Base-by-base conservation (phyloP, 2,329 filamentous ascomycete genomes). In the Didymella sp. region DNA sequence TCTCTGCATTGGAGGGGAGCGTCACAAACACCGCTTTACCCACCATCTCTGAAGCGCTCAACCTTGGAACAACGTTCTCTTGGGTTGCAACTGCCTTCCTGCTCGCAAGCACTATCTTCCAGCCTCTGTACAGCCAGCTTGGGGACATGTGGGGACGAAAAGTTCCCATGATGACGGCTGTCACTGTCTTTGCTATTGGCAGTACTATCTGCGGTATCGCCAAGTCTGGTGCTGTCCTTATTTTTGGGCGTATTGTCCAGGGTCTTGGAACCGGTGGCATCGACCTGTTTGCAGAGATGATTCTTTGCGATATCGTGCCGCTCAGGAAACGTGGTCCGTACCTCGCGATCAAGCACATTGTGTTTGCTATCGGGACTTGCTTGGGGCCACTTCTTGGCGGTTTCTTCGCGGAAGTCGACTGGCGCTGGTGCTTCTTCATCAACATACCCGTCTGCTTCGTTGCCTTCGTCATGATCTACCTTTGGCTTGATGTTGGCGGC, bases 201-300 rank as follows among this genome's bases (percentile, higher is more conserved):
- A 84, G 83, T 52, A 81, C 78, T 0, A 74, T 88, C 3, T 79
- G 75, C 38, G 85, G 83, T 0, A 79, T 78, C 0, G 80, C 85
- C 0, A 75, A 64, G 0, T 79, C 61, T 7, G 74, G 73, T 0
- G 65, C 61, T 0, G 79, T 81, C 66, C 73, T 89, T 2, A 84
- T 89, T 13, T 78, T 76, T 58, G 84, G 83, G n/a, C 78, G 85
- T 0, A 78, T 78, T 0, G 69, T 88, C 1, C 84, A 87, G 53
- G 85, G 86, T 0, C 64, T 82, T 2, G 82, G 81, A 0, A 77
- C 72, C 1, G 81, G 79, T 2, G 82, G 81, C 0, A 76, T 81
- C 60, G 76, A 76, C 46, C 66, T 80, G 37, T 70, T 84, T 2
- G 73, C 78, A 4, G 78, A 81, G 22, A 76, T 84, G 48, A 77